phyloP scores from a whole-genome alignment of 2,329 filamentous ascomycete genomes.

The Pezicula neosporulosa region DNA sequence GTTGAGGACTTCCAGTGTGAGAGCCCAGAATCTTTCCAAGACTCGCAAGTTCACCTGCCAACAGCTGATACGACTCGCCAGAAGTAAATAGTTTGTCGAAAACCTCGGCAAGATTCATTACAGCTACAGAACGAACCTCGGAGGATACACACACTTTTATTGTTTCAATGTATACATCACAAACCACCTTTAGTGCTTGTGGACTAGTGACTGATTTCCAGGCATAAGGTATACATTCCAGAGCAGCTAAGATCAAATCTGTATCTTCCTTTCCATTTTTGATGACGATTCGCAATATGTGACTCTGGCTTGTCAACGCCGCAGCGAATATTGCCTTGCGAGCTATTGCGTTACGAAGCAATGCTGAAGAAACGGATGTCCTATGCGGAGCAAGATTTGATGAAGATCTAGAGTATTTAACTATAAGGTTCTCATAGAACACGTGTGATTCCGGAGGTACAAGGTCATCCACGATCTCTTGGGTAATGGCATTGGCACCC shows the following conservation, averaged over 20 bases:
- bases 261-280: neutral
- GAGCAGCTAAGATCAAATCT: slow-evolving; percentile 5
- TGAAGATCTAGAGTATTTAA: too few species aligned
- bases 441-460: too few species aligned
- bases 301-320: slow-evolving; percentile 4
- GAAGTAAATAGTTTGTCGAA: slow-evolving; percentile 1
- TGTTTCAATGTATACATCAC: neutral
- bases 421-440: too few species aligned
- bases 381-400: too few species aligned
- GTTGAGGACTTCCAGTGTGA: slow-evolving; percentile 19
- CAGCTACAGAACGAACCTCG: slow-evolving; percentile 43
- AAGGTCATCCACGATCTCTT: too few species aligned
- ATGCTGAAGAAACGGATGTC: neutral
- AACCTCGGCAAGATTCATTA: slow-evolving; percentile 41
- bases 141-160: slow-evolving; percentile 14
- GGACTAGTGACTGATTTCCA: slow-evolving; percentile 2
- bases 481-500: too few species aligned
- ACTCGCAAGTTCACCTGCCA: slow-evolving; percentile 1
- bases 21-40: slow-evolving; percentile 1
- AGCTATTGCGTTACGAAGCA: slow-evolving; percentile 5
- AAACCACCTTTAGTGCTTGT: neutral
- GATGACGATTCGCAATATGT: slow-evolving; percentile 2
- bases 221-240: slow-evolving; percentile 9
- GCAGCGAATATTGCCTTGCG: slow-evolving; percentile 8
- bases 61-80: neutral